Percentiles rank a stretch among this genome's conserved stretches.
phyloP scores from a whole-genome alignment of 2,329 filamentous ascomycete species.

The Colletotrichum sp. region DNA sequence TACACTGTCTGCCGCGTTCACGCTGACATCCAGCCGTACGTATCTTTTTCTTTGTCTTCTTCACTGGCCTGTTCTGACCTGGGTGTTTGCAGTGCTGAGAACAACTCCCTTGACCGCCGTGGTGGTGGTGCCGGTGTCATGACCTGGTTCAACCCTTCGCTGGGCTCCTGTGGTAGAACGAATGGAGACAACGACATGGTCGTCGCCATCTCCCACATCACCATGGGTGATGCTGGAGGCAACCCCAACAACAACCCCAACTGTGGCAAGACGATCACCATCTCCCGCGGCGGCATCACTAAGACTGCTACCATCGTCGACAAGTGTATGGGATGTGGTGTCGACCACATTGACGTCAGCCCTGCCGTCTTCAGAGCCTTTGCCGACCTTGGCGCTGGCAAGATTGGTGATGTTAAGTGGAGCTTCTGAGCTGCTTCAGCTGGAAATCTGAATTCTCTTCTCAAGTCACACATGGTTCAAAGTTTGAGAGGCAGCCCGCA shows the following conservation, averaged over 20 bases:
- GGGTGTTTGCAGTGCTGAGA: not conserved
- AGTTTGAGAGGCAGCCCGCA: not conserved
- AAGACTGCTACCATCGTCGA: conserved; percentile 1
- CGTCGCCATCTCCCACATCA: conserved; percentile 16
- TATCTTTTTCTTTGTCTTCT: not conserved
- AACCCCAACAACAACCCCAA: conserved; percentile 18
- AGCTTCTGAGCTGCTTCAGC: not conserved
- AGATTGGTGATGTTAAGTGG: not conserved
- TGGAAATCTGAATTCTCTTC: not conserved
- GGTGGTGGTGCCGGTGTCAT: conserved; percentile 10
- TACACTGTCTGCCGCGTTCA: conserved; percentile 1
- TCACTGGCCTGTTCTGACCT: not conserved
- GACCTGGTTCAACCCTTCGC: conserved; percentile 10
- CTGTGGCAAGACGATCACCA: not conserved
- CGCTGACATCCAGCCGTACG: not conserved
- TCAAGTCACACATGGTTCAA: not conserved
- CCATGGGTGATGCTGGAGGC: conserved; percentile 6
- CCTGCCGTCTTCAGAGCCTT: not conserved
- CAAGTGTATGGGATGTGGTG: conserved; percentile 17
- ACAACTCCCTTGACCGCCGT: not conserved
- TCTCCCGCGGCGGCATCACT: not conserved
- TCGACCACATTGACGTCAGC: conserved; percentile 6
- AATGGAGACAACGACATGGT: not conserved
- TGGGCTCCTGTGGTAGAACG: conserved; percentile 10
- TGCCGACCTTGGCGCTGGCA: conserved; percentile 1